Conservation (phyloP, 306 rosid species). For the Cyamopsis tetragonoloba region DNA sequence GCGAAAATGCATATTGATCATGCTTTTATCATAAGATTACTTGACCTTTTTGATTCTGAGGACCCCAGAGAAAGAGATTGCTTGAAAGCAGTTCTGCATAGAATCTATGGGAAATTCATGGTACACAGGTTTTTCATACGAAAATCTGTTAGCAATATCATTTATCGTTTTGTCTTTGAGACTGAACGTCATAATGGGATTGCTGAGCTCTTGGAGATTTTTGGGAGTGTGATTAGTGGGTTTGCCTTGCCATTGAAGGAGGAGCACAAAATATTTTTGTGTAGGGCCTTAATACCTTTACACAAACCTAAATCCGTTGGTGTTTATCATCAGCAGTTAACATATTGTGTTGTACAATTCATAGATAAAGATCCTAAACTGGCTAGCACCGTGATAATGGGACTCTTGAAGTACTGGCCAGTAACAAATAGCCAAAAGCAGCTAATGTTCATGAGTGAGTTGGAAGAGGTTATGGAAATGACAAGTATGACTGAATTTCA, state of each 20-base stretch:
- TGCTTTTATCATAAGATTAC: not conserved
- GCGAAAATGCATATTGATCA: not conserved
- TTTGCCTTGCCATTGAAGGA: slow-evolving; percentile 82
- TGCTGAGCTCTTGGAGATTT: slow-evolving; percentile 30
- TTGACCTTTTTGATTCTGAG: slow-evolving; percentile 11
- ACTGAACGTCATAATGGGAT: not conserved
- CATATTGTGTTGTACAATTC: slow-evolving; percentile 4
- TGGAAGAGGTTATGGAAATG: not conserved
- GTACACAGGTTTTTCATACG: not conserved
- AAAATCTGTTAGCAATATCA: not conserved
- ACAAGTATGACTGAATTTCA: not conserved
- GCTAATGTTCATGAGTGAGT: slow-evolving; percentile 12
- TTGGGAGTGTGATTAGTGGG: slow-evolving; percentile 78
- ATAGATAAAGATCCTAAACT: not conserved
- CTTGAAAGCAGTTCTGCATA: not conserved
- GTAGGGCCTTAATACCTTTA: slow-evolving; percentile 70
- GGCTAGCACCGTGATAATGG: not conserved
- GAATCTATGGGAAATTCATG: not conserved
- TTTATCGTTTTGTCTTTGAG: not conserved
- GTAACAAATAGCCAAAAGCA: slow-evolving; percentile 12
- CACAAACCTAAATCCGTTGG: slow-evolving; percentile 31
- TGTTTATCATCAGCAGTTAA: not conserved
- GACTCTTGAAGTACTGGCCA: slow-evolving; percentile 7
- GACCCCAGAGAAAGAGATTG: slow-evolving; percentile 3
- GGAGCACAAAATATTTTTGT: slow-evolving; percentile 65